Conservation (phyloP, 2,329 filamentous ascomycete species). For the Phoma sp. region DNA sequence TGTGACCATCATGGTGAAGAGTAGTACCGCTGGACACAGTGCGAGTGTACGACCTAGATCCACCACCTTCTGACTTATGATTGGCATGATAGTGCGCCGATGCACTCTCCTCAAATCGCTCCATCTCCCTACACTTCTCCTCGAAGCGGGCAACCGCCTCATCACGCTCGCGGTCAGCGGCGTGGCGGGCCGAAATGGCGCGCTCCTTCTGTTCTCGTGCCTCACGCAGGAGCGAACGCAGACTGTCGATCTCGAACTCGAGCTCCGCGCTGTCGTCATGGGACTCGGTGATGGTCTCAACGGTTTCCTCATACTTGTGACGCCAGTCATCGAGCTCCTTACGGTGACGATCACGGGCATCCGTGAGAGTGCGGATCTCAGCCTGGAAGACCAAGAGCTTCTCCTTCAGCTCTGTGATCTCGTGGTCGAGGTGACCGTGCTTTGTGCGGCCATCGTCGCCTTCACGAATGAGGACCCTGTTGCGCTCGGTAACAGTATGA, state of each 20-base stretch:
- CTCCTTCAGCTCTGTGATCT: conserved; percentile 23
- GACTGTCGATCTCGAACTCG: conserved; percentile 32
- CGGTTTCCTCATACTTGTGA: conserved; percentile 32
- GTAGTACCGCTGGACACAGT: conserved; percentile 26
- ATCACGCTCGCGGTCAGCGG: conserved; percentile 33
- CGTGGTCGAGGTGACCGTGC: conserved; percentile 20
- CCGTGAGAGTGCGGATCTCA: conserved; percentile 28
- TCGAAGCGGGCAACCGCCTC: conserved; percentile 30
- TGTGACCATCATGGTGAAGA: conserved; percentile 21
- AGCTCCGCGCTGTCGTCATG: conserved; percentile 28
- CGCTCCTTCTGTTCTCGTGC: conserved; percentile 34
- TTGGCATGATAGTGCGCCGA: conserved; percentile 22
- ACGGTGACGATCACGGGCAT: conserved; percentile 26
- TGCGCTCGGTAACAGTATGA: conserved; percentile 26
- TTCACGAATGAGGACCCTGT: conserved; percentile 23
- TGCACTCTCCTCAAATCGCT: conserved; percentile 27
- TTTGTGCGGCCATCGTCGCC: conserved; percentile 25
- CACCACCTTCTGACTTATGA: conserved; percentile 14
- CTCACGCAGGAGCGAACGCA: conserved; percentile 29
- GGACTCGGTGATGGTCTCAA: conserved; percentile 30
- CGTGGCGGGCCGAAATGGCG: conserved; percentile 27
- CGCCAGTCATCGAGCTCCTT: conserved; percentile 30
- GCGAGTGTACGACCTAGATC: conserved; percentile 14
- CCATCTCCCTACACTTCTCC: conserved; percentile 34
- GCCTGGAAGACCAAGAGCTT: conserved; percentile 26